A percentile compares a stretch with the other conserved stretches of the same genome.
These are phyloP conservation scores for Claviceps pusilla DNA, from an alignment of 2,329 filamentous ascomycete genomes.

Conservation along the genomic window DNA sequence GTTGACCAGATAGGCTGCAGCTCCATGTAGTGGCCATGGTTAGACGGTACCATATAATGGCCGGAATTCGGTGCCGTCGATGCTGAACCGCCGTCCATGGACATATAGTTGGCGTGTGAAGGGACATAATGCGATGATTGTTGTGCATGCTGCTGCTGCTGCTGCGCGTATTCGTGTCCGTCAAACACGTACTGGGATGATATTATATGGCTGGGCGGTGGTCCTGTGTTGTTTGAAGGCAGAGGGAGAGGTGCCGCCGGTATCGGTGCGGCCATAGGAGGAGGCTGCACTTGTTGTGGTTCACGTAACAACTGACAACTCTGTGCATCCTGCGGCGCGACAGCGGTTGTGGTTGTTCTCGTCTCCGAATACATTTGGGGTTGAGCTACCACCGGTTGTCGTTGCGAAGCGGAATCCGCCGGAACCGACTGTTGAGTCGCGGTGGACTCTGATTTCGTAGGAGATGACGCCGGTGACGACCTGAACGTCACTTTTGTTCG, in stretches of 20 bases:
- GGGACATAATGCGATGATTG: neutral
- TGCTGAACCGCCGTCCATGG: neutral
- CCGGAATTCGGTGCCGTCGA: neutral
- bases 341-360: neutral
- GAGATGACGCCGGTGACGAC: neutral
- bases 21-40: neutral
- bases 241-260: neutral
- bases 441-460: neutral
- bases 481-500: constrained; percentile 1
- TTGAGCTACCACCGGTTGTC: neutral
- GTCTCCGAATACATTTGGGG: neutral
- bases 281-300: neutral
- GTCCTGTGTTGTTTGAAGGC: neutral
- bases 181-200: neutral
- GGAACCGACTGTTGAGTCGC: neutral
- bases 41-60: neutral
- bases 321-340: neutral
- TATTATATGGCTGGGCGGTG: neutral
- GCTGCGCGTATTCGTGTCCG: neutral
- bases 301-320: neutral
- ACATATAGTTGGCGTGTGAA: neutral
- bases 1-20: neutral
- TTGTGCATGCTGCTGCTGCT: neutral
- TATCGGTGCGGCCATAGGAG: neutral
- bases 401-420: neutral